Evolutionary conservation across 306 rosid genomes (phyloP).

Genomic region (Luffa aegyptiaca): DNA sequence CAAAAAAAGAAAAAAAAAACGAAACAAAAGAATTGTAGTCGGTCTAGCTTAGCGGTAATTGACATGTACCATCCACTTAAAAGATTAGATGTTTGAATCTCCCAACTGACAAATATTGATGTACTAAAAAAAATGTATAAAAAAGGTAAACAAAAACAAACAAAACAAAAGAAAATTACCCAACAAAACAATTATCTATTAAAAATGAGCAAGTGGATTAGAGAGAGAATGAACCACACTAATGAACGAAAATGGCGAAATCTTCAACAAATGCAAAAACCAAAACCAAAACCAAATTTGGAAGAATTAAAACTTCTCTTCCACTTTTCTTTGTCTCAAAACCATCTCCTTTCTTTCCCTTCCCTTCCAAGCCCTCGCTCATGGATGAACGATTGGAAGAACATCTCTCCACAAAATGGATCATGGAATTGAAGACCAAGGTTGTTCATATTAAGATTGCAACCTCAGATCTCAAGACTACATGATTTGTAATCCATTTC

Average conservation of each 20-base stretch:
- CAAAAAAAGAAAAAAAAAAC: too few species aligned
- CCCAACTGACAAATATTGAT: too few species aligned
- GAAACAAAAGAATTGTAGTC: too few species aligned
- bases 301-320: neutral
- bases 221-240: neutral
- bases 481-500: neutral
- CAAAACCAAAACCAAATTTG: neutral
- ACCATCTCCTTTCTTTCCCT: neutral
- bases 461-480: neutral
- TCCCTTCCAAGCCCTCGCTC: neutral
- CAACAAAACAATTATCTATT: too few species aligned
- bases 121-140: too few species aligned
- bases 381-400: neutral
- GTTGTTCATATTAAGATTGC: neutral
- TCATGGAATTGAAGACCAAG: neutral
- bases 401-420: neutral
- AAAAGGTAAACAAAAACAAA: too few species aligned
- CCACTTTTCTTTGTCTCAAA: neutral
- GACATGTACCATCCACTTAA: too few species aligned
- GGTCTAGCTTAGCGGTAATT: too few species aligned
- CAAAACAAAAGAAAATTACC: too few species aligned
- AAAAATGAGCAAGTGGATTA: neutral
- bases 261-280: neutral
- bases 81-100: too few species aligned
- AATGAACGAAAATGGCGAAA: neutral